A percentile compares a stretch with the other conserved stretches of the same genome.
Conservation (phyloP, 495 filamentous ascomycete genomes). For the Halenospora varia region DNA sequence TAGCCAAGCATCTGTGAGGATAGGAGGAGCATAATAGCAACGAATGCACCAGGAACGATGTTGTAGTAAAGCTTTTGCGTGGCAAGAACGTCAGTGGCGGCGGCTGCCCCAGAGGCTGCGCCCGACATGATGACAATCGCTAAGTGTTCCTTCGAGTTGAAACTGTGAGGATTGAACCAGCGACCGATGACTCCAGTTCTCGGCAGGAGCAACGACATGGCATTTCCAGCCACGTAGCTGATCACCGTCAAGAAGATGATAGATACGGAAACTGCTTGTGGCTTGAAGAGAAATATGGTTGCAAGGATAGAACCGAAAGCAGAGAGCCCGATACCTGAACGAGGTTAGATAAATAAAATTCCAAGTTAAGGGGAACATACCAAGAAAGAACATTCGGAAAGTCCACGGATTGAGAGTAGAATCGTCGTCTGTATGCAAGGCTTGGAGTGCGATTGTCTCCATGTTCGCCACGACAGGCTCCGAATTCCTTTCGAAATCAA, state of each 20-base stretch:
- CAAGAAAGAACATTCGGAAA: constrained; percentile 16
- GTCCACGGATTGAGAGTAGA: constrained; percentile 13
- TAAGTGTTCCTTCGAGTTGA: constrained; percentile 71
- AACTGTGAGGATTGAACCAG: constrained; percentile 56
- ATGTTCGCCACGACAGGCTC: constrained; percentile 3
- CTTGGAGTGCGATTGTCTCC: constrained; percentile 7
- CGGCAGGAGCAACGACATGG: constrained; percentile 32
- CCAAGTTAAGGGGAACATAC: constrained; percentile 2
- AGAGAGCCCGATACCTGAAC: constrained; percentile 9
- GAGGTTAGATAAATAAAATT: neutral
- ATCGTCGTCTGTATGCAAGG: constrained; percentile 17
- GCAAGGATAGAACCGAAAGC: constrained; percentile 6
- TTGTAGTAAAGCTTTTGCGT: constrained; percentile 44
- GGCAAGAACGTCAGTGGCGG: constrained; percentile 33
- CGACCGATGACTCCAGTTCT: constrained; percentile 26
- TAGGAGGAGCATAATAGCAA: constrained; percentile 37
- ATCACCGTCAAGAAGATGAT: constrained; percentile 40
- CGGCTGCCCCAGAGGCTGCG: constrained; percentile 33
- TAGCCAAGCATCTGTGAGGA: constrained; percentile 49
- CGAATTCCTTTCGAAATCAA: neutral
- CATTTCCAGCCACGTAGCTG: constrained; percentile 31
- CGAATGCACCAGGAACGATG: constrained; percentile 26
- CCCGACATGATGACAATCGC: constrained; percentile 71
- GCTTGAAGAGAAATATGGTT: constrained; percentile 43
- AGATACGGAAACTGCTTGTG: constrained; percentile 39